Base-by-base conservation (phyloP, 768 basidiomycete species). In the Hemileccinum impolitum region DNA sequence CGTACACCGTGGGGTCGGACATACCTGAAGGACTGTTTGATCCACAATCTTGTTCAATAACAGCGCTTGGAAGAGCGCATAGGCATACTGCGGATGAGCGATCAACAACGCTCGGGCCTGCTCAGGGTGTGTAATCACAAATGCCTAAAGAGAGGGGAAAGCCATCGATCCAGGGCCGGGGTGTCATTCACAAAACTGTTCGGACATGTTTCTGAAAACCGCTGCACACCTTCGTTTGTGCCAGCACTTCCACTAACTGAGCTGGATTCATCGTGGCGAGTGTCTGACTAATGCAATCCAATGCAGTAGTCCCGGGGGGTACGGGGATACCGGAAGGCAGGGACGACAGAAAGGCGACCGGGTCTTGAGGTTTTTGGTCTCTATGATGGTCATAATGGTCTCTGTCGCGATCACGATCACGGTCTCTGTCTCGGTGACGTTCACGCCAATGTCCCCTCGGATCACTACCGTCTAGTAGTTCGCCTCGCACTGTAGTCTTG, bases 21-120 rank as follows among this genome's bases (percentile, higher is more conserved):
- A 31, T 76, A 56, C 90, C 85, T 90, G 82, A 3, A 99, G 75
- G 41, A 96, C 82, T 5, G 82, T 79, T 3, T 89, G 80, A 56
- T 97, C 94, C 35, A 98, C 90, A 15, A 98, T 90, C 60, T 94
- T 90, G 77, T 94, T 91, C 41, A 97, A 71, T 9, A 98, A 73
- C 54, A 99, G 79, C 0, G 91, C 88, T 70, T 97, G 94, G 75
- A 98, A 96, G 13, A 98, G 77, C 4, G 96, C 96, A 66, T 97
- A 98, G 2, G 93, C 87, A 5, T 96, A 78, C 70, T 98, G 95
- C 15, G 96, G 96, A 59, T 97, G 87, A 15, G 83, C 76, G 21
- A 82, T 72, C 38, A 99, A 78, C 34, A 98, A 72, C 2, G 77
- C 73, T 45, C 85, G 78, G 30, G 95, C 94, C 70, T 94, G 87